These are phyloP conservation scores for Parathielavia appendiculata DNA, from an alignment of 495 filamentous ascomycete genomes.

Conservation along the genomic window DNA sequence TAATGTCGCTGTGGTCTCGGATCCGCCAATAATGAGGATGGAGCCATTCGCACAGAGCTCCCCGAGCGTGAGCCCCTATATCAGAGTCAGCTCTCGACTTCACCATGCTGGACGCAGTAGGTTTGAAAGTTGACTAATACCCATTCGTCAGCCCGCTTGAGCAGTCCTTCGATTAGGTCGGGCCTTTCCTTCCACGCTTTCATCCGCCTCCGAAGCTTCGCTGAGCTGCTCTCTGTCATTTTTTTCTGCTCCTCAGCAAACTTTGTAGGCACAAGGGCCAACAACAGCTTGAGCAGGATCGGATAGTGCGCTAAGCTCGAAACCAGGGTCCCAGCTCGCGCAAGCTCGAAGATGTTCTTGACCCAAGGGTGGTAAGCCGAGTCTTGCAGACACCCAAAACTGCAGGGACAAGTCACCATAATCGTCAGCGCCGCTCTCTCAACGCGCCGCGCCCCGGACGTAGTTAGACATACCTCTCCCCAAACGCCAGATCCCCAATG, in stretches of 20 bases:
- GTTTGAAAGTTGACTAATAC: constrained; percentile 18
- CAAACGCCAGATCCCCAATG: constrained; percentile 58
- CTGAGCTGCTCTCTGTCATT: constrained; percentile 34
- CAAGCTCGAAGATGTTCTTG: constrained; percentile 41
- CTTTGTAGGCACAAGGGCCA: constrained; percentile 24
- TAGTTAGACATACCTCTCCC: constrained; percentile 33
- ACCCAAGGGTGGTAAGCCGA: constrained; percentile 53
- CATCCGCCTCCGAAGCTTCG: constrained; percentile 42
- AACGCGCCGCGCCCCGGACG: not conserved
- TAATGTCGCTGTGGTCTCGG: constrained; percentile 57
- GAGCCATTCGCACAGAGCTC: constrained; percentile 39
- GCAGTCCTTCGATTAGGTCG: constrained; percentile 48
- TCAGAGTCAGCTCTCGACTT: not conserved
- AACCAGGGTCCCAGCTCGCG: constrained; percentile 34
- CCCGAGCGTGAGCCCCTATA: constrained; percentile 37
- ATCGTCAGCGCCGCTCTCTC: not conserved
- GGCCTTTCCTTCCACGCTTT: constrained; percentile 35
- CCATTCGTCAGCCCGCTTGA: constrained; percentile 45
- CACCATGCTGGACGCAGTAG: not conserved
- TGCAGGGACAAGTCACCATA: constrained; percentile 12
- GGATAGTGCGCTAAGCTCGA: constrained; percentile 31
- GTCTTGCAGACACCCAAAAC: constrained; percentile 50
- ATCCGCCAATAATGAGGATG: constrained; percentile 49
- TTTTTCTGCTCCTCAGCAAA: constrained; percentile 31
- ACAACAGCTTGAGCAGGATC: constrained; percentile 25